phyloP scores from a whole-genome alignment of 2,329 filamentous ascomycete species.

The Epichloe gansuensis region DNA sequence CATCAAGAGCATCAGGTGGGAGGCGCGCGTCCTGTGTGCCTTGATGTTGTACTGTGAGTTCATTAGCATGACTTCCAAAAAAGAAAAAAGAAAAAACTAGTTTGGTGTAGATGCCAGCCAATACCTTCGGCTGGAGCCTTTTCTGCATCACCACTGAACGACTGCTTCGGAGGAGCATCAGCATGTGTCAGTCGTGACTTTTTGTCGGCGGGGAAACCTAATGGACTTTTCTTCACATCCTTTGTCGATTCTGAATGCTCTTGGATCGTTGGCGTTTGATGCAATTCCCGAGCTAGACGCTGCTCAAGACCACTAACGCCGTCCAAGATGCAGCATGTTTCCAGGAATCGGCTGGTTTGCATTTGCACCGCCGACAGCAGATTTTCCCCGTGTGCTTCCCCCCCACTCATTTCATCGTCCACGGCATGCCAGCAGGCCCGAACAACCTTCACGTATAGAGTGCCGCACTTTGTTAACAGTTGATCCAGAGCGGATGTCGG shows the following conservation, averaged over 20 bases:
- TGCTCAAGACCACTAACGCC: slow-evolving; percentile 44
- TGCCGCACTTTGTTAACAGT: slow-evolving; percentile 56
- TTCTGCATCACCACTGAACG: background rate
- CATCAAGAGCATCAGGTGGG: slow-evolving; percentile 12
- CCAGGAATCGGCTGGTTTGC: slow-evolving; percentile 43
- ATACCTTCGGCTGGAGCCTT: background rate
- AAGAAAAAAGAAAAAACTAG: background rate
- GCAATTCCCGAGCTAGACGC: slow-evolving; percentile 35
- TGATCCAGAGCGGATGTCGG: slow-evolving; percentile 48
- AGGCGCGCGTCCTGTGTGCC: background rate
- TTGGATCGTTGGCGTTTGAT: slow-evolving; percentile 10
- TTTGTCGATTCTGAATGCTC: background rate
- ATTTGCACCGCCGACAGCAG: slow-evolving; percentile 41
- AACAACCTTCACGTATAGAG: slow-evolving; percentile 62
- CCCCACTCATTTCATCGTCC: slow-evolving; percentile 43
- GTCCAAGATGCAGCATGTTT: slow-evolving; percentile 48
- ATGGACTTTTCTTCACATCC: slow-evolving; percentile 4
- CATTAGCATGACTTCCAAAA: background rate
- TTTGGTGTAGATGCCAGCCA: background rate
- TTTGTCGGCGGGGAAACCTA: background rate
- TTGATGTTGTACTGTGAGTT: background rate
- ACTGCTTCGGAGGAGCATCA: background rate
- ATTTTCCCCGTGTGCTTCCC: slow-evolving; percentile 30
- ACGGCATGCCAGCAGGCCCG: slow-evolving; percentile 60
- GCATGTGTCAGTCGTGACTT: background rate